Base-by-base conservation (phyloP, 1,284 basidiomycete species). In the Calocybe gambosa region DNA sequence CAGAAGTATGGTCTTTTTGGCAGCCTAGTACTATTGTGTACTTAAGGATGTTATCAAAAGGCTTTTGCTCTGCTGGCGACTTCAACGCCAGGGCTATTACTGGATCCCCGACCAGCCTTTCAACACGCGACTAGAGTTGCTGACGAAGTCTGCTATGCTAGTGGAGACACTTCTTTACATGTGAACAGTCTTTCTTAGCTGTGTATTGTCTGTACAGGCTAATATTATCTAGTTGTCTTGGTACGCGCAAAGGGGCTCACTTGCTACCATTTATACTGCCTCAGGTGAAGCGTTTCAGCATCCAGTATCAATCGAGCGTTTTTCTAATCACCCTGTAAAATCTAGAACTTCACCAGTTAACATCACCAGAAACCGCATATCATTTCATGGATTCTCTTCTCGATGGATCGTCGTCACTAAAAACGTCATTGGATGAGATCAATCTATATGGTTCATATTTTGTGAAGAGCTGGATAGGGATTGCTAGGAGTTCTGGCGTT, bases 281-380 rank as follows among this genome's bases (percentile, higher is more conserved):
- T 77, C 84, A 54, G 82, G 82, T 68, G 45, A 21, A 55, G 44
- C 13, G 20, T 20, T 33, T 34, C 1, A 5, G n/a, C n/a, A n/a
- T n/a, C n/a, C n/a, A n/a, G n/a, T n/a, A n/a, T n/a, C n/a, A n/a
- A n/a, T n/a, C n/a, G n/a, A n/a, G n/a, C n/a, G n/a, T n/a, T n/a
- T 34, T 19, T 15, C 15, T 23, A 16, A 33, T 35, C 6, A 18
- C n/a, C 28, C 19, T 34, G 41, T 33, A 25, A 43, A 20, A 5
- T 31, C 15, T 54, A 82, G 86, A 89, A 62, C 65, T 89, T 8
- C 86, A 89, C 55, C 86, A 89, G 58, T 55, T 89, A 9, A 74
- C 75, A 0, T 88, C 86, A 1, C 83, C 86, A 3, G 55, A 64
- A 15, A 85, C 85, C 1, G 78, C 82, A 0, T 65, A 68, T 19